Conservation (phyloP, 2,329 filamentous ascomycete genomes). For the Remersonia thermophila region DNA sequence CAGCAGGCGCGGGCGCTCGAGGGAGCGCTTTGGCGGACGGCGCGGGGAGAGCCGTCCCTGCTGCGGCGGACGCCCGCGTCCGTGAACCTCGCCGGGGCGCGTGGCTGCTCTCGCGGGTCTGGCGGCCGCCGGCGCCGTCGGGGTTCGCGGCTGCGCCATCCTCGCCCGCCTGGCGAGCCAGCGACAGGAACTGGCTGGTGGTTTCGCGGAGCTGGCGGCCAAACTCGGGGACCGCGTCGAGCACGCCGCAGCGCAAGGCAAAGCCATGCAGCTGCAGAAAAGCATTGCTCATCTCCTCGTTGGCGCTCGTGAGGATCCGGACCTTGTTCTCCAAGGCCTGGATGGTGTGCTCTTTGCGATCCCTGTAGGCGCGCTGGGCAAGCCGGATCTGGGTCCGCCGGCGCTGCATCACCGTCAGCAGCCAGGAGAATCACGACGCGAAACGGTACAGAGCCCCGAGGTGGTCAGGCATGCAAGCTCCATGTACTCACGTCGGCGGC, state of each 20-base stretch:
- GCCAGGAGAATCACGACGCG: background rate
- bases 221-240: conserved; percentile 44
- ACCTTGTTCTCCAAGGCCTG: conserved; percentile 59
- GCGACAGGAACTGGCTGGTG: conserved; percentile 44
- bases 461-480: too few species aligned
- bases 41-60: too few species aligned
- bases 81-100: too few species aligned
- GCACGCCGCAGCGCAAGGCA: conserved; percentile 43
- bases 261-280: conserved; percentile 57
- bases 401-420: conserved; percentile 36
- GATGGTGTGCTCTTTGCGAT: conserved; percentile 75
- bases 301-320: conserved; percentile 52
- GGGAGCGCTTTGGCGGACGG: too few species aligned
- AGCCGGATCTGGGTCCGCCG: conserved; percentile 78
- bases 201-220: conserved; percentile 43
- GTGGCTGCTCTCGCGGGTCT: conserved; percentile 6
- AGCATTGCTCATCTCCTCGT: conserved; percentile 61
- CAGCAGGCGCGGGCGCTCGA: too few species aligned
- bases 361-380: conserved; percentile 73
- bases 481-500: conserved; percentile 58
- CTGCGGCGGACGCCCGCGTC: too few species aligned
- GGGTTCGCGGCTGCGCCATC: conserved; percentile 19
- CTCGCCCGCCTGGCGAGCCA: conserved; percentile 36
- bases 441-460: background rate
- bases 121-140: too few species aligned